Base-by-base conservation (phyloP, 495 filamentous ascomycete species). In the Aspergillus cavernicola region DNA sequence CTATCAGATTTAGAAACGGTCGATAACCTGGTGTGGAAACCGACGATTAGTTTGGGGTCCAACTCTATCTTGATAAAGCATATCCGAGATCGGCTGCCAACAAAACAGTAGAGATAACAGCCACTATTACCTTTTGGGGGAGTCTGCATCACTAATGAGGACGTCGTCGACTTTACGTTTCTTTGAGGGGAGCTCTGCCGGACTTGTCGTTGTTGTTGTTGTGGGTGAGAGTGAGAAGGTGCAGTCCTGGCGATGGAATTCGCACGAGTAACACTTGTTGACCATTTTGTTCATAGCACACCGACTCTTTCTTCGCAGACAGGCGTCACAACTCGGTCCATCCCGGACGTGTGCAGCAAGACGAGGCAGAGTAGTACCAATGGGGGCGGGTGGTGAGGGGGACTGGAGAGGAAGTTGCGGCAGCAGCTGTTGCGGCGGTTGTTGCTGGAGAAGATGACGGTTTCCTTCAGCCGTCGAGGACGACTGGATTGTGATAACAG, bases 221-320 rank as follows among this genome's bases (percentile, higher is more conserved):
- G 39, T 55, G 8, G 51, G 29, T 39, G 52, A 54, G 13, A 76
- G 62, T 15, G 61, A 68, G 47, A 79, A 81, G 7, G 76, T 79
- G 63, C 78, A 81, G 29, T 79, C 73, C 62, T 80, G 77, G 26
- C 73, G 72, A 59, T 81, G 78, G 40, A 80, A 75, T 38, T 73
- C 73, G 49, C 78, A 81, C 43, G 78, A 79, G 32, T 77, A 76
- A 52, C 78, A 81, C 42, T 75, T 75, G 48, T 75, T 75, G 54
- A 72, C 70, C 59, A 71, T 67, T 50, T 78, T 74, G 64, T 90
- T 87, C 71, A 96, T 88, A 50, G 95, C 90, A 73, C 93, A 98
- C 61, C 90, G 86, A 61, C 85, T 89, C 69, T 92, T 90, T 64
- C 91, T 78, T 69, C 83, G 81, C 51, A 90, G 77, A 71, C 93